Evolutionary conservation across 148 eudicot species (phyloP).

Genomic region (Rhododendron griersonianum): DNA sequence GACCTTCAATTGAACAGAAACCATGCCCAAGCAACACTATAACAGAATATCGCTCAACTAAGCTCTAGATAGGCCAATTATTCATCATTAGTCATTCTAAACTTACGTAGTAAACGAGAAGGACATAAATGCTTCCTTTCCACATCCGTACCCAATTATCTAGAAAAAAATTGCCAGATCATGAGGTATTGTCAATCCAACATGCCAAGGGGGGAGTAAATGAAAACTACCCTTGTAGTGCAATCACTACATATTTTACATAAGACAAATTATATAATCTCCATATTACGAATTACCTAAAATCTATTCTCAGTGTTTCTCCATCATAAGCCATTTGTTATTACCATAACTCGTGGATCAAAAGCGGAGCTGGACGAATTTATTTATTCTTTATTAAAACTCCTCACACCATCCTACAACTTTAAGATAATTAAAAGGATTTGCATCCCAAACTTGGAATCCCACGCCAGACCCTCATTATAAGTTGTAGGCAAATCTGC

Average conservation of each 20-base stretch:
- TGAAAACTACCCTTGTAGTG: neutral
- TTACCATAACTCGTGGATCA: neutral
- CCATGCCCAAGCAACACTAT: neutral
- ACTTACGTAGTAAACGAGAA: neutral
- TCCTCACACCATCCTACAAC: neutral
- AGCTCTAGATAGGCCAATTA: neutral
- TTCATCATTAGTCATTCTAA: neutral
- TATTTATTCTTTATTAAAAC: neutral
- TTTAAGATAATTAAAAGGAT: neutral
- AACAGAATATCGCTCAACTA: neutral
- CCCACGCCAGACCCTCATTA: neutral
- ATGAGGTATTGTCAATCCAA: neutral
- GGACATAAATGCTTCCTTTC: conserved; percentile 21
- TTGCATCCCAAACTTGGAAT: neutral
- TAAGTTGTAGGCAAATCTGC: neutral
- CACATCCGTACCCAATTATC: neutral
- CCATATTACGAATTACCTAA: neutral
- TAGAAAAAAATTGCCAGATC: conserved; percentile 17
- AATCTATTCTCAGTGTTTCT: neutral
- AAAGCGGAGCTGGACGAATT: neutral
- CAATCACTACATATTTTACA: neutral
- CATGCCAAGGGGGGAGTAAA: neutral
- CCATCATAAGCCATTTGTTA: neutral
- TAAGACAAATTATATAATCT: neutral
- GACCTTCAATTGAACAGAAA: neutral